Conservation (phyloP, 148 eudicot species). For the Fagopyrum tataricum region DNA sequence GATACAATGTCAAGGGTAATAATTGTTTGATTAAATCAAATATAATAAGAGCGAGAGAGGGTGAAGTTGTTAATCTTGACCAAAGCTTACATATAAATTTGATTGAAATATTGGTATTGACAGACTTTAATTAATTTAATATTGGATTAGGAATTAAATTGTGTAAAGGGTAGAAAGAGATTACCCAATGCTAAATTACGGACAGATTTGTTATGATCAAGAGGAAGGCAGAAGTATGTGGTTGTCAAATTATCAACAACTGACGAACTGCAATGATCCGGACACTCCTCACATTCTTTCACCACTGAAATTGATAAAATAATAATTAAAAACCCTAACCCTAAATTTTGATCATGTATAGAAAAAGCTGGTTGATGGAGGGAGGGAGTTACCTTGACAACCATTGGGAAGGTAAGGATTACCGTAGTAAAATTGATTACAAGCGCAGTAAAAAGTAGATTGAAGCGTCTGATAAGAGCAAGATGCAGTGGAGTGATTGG, state of each 20-base stretch:
- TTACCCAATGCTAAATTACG: neutral
- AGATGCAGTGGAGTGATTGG: neutral
- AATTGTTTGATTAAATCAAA: neutral
- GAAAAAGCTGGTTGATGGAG: too few relatives aligned
- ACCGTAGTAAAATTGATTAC: neutral
- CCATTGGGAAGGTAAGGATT: neutral
- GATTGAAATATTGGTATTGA: too few relatives aligned
- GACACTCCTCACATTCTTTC: neutral
- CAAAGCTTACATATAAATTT: too few relatives aligned
- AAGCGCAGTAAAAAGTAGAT: neutral
- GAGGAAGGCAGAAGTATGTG: neutral
- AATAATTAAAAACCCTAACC: too few relatives aligned
- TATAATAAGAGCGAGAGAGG: too few relatives aligned
- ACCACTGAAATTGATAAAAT: neutral
- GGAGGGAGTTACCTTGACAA: neutral
- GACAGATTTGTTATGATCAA: neutral
- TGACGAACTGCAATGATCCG: neutral
- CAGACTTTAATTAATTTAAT: too few relatives aligned
- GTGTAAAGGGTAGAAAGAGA: neutral
- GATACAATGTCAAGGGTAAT: too few relatives aligned
- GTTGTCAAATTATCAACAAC: neutral
- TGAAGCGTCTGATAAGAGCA: neutral
- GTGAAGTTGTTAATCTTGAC: too few relatives aligned
- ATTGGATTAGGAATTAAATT: neutral
- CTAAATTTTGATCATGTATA: neutral